Base-by-base conservation (phyloP, 2,329 filamentous ascomycete species). In the Ceratocystis eucalypticola region DNA sequence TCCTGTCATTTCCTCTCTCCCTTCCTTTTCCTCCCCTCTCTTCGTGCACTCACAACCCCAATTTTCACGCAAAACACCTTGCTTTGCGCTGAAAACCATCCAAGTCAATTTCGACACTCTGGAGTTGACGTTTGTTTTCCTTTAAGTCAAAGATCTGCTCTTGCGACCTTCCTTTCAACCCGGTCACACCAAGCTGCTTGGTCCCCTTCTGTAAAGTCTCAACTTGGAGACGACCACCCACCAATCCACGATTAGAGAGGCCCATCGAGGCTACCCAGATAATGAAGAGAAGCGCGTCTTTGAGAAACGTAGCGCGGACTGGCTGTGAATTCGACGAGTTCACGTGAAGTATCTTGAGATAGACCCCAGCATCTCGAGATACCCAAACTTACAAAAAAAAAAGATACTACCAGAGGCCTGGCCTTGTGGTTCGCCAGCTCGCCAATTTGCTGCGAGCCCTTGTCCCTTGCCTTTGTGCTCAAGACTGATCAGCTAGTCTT, bases 241-340 rank as follows among this genome's bases (percentile, higher is more conserved):
- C 22, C n/a, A 59, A 59, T 8, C 55, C 17, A 59, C 55, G n/a
- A 59, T 30, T 30, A 59, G 55, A 22, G 55, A 59, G 55, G 55
- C 55, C 55, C 55, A 61, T 61, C 28, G n/a, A 44, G 28, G 30
- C 48, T 66, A 61, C 50, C 48, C 67, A 66, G 67, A 68, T 63
- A 68, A 68, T 68, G 67, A 68, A 68, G 67, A 68, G 67, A 68
- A 68, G 64, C 67, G 67, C 67, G 67, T 64, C 65, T 64, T 68
- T 68, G 64, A 68, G 67, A 68, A 68, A 68, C 67, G 63, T 66
- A 53, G 64, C 55, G 44, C 67, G 67, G 67, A 68, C 67, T 68
- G 67, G 67, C 67, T 68, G 67, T 68, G 67, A 68, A 68, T 68
- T 68, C 53, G 67, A 68, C 67, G 67, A 68, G 64, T 68, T 68